A percentile compares a stretch with the other conserved stretches of the same genome.
Conservation (phyloP, 441 rosid species). For the Eugenia klotzschiana region DNA sequence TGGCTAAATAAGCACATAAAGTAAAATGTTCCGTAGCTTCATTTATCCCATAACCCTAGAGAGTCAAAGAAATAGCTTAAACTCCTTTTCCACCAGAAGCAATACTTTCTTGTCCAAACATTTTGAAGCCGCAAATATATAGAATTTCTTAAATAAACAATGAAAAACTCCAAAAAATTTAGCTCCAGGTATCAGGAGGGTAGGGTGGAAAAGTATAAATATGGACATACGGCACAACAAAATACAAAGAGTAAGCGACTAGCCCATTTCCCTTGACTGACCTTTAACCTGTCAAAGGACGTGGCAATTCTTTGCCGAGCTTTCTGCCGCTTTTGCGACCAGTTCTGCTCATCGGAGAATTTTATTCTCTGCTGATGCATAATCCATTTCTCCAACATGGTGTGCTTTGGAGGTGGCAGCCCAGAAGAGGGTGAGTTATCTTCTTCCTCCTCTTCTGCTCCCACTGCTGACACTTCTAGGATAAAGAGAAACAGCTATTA, state of each 20-base stretch:
- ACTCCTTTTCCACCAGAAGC: neutral
- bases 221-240: neutral
- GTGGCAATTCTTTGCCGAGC: constrained; percentile 42
- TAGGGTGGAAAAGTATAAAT: neutral
- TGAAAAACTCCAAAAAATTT: neutral
- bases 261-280: constrained; percentile 10
- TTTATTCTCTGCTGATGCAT: constrained; percentile 55
- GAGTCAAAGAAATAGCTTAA: neutral
- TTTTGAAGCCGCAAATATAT: neutral
- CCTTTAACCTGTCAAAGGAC: constrained; percentile 64
- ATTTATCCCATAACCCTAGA: neutral
- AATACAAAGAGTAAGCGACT: neutral
- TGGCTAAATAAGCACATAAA: neutral
- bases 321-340: constrained; percentile 54
- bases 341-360: constrained; percentile 36
- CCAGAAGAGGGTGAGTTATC: constrained; percentile 29
- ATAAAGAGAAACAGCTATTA: neutral
- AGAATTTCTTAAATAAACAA: neutral
- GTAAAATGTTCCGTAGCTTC: neutral
- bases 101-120: neutral
- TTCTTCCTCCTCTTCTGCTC: constrained; percentile 45
- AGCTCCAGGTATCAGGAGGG: neutral
- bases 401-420: constrained; percentile 46
- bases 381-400: constrained; percentile 84
- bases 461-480: neutral